phyloP scores from a whole-genome alignment of 2,329 filamentous ascomycete species.

The Xylaria polymorpha region DNA sequence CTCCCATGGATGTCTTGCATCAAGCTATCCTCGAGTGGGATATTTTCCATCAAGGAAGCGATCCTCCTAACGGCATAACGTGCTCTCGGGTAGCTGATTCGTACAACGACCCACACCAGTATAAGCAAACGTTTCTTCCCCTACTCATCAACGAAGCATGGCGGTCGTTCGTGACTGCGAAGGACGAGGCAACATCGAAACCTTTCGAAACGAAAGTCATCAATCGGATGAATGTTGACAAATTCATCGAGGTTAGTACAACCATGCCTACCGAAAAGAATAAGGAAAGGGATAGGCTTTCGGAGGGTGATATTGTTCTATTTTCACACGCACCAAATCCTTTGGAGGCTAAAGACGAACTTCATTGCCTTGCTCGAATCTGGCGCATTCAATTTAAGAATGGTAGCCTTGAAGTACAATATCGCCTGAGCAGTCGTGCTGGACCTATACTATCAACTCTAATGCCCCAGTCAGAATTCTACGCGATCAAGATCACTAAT shows the following conservation, averaged over 20 bases:
- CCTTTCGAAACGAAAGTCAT: constrained; percentile 89
- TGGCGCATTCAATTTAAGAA: constrained; percentile 84
- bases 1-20: constrained; percentile 87
- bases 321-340: constrained; percentile 81
- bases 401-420: constrained; percentile 83
- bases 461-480: constrained; percentile 74
- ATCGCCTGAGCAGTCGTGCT: constrained; percentile 77
- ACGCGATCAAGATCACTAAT: constrained; percentile 86
- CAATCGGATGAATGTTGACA: constrained; percentile 89
- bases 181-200: constrained; percentile 84
- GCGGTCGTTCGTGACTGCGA: constrained; percentile 90
- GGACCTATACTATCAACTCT: constrained; percentile 72
- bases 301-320: constrained; percentile 89
- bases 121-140: constrained; percentile 90
- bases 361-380: constrained; percentile 88
- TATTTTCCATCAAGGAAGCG: constrained; percentile 88
- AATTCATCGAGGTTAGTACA: constrained; percentile 91
- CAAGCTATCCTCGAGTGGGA: constrained; percentile 92
- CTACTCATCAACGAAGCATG: constrained; percentile 93
- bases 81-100: constrained; percentile 82
- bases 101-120: constrained; percentile 80
- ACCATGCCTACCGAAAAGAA: constrained; percentile 77
- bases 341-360: constrained; percentile 70
- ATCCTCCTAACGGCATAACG: constrained; percentile 79
- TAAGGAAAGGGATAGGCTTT: constrained; percentile 71